Evolutionary conservation across 805 yeast genomes (phyloP).

Genomic region (Ogataea pini): DNA sequence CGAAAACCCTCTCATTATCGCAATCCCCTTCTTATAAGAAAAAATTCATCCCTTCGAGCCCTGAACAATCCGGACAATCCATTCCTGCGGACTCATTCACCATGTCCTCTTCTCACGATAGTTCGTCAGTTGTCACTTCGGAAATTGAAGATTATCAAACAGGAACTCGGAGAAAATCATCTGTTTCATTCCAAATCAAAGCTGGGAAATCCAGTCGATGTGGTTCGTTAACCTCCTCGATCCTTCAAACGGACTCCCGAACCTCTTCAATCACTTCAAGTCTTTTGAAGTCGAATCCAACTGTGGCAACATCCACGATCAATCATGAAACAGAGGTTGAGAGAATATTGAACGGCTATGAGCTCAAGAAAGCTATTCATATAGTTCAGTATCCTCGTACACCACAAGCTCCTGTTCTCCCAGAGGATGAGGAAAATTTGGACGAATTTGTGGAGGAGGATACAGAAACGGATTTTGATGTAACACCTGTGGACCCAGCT

Average conservation of each 20-base stretch:
- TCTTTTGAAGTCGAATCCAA: slow-evolving; percentile 13
- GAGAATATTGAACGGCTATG: slow-evolving; percentile 3
- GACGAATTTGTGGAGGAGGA: neutral
- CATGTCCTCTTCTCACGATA: slow-evolving; percentile 2
- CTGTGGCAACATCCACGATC: slow-evolving; percentile 8
- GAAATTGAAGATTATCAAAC: slow-evolving; percentile 27
- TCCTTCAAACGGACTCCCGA: slow-evolving; percentile 12
- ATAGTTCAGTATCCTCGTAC: slow-evolving; percentile 21
- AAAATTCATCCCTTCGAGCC: neutral
- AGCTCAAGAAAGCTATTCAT: neutral
- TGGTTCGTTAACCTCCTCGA: slow-evolving; percentile 26
- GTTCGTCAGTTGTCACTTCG: slow-evolving; percentile 24
- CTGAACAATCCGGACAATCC: neutral
- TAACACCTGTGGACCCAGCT: slow-evolving; percentile 12
- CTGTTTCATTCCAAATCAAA: slow-evolving; percentile 29
- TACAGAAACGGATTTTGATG: slow-evolving; percentile 21
- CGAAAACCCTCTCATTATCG: slow-evolving; percentile 14
- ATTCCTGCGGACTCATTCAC: neutral
- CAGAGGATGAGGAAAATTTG: slow-evolving; percentile 12
- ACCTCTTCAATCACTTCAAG: slow-evolving; percentile 15
- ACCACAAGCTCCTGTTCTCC: slow-evolving; percentile 16
- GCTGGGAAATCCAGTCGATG: slow-evolving; percentile 22
- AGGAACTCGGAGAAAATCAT: slow-evolving; percentile 30
- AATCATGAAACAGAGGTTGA: slow-evolving; percentile 13
- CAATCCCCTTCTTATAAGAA: slow-evolving; percentile 21